Evolutionary conservation across 306 rosid genomes (phyloP).

Genomic region (Macrotyloma uniflorum): DNA sequence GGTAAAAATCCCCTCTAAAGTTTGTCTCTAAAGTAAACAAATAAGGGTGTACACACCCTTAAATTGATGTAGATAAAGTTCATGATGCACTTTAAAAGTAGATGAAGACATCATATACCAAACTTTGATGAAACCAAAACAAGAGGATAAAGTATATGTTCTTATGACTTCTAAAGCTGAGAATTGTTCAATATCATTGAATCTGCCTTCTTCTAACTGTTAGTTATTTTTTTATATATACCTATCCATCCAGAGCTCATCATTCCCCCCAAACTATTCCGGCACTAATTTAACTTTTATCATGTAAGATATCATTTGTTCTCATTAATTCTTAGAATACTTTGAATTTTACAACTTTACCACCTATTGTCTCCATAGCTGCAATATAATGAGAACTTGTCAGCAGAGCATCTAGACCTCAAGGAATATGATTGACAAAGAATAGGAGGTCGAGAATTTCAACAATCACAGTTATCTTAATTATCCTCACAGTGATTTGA

Average conservation of each 20-base stretch:
- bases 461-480: constrained; percentile 5
- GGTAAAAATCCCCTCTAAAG: not conserved
- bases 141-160: not conserved
- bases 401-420: constrained; percentile 8
- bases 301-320: not conserved
- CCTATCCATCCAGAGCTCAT: not conserved
- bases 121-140: constrained; percentile 10
- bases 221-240: not conserved
- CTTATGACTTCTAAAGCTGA: constrained; percentile 1
- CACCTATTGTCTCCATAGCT: constrained; percentile 11
- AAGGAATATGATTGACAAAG: not conserved
- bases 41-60: not conserved
- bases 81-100: not conserved
- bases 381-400: not conserved
- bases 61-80: not conserved
- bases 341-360: not conserved
- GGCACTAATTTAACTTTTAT: constrained; percentile 13
- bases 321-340: not conserved
- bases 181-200: constrained; percentile 24
- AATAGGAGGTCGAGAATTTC: not conserved
- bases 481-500: not conserved
- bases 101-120: not conserved
- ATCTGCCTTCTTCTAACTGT: constrained; percentile 9
- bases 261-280: constrained; percentile 3
- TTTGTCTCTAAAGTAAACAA: not conserved